Conservation (phyloP, 768 basidiomycete species). For the Mycena belliarum region DNA sequence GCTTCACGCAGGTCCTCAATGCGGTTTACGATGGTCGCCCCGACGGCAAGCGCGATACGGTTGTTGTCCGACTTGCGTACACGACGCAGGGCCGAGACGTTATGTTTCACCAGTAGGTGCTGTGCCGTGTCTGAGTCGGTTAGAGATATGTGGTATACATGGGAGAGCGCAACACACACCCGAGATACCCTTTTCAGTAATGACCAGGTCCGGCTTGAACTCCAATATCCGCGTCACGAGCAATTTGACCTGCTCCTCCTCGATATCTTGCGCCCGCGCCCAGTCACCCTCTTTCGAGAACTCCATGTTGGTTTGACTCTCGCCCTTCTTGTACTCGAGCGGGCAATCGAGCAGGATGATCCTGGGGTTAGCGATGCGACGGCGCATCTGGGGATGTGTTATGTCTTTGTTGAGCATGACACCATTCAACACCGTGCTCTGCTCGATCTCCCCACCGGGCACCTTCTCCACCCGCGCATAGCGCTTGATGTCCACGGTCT, state of each 20-base stretch:
- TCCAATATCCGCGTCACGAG: conserved; percentile 85
- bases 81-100: conserved; percentile 93
- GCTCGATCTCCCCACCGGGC: conserved; percentile 96
- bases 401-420: conserved; percentile 99
- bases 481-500: conserved; percentile 96
- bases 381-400: conserved; percentile 94
- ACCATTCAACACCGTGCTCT: conserved; percentile 82
- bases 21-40: conserved; percentile 96
- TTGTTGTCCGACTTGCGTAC: conserved; percentile 99
- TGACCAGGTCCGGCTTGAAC: conserved; percentile 92
- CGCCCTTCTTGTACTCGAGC: conserved; percentile 98
- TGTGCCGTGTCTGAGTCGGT: conserved; percentile 79
- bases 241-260: conserved; percentile 94
- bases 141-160: conserved; percentile 1
- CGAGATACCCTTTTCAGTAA: conserved; percentile 98
- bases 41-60: conserved; percentile 92
- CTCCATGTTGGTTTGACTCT: conserved; percentile 98
- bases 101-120: conserved; percentile 81
- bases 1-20: conserved; percentile 91
- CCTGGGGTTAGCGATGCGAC: conserved; percentile 86
- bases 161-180: conserved; percentile 56
- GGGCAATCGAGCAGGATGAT: conserved; percentile 93
- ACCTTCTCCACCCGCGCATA: conserved; percentile 98
- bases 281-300: conserved; percentile 93
- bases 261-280: conserved; percentile 88